Percentiles rank a stretch among this genome's conserved stretches.
Evolutionary conservation across 768 basidiomycete genomes (phyloP).

Genomic region (Hericium coralloides): DNA sequence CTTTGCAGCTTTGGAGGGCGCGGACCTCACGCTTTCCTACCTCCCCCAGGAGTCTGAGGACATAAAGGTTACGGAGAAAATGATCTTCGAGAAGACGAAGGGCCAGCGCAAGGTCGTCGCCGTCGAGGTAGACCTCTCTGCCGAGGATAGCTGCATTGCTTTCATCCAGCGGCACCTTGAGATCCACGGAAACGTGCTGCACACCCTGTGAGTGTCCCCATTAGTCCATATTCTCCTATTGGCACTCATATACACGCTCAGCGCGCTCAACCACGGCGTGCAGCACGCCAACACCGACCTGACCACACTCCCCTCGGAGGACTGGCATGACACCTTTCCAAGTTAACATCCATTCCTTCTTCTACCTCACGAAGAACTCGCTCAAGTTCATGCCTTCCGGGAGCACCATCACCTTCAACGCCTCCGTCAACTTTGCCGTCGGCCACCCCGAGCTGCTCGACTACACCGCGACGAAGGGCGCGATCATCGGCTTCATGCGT

Average conservation of each 20-base stretch:
- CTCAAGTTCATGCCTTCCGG: conserved; percentile 34
- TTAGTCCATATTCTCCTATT: background rate
- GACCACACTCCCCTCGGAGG: conserved; percentile 26
- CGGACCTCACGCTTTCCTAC: conserved; percentile 24
- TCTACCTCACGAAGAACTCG: conserved; percentile 39
- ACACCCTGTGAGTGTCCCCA: conserved; percentile 27
- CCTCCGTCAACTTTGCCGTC: conserved; percentile 34
- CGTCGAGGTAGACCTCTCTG: conserved; percentile 29
- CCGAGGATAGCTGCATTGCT: conserved; percentile 28
- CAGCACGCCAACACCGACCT: conserved; percentile 33
- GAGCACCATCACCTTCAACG: conserved; percentile 35
- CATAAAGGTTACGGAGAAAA: conserved; percentile 25
- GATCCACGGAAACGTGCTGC: conserved; percentile 25
- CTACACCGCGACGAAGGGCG: conserved; percentile 48
- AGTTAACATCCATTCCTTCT: conserved; percentile 33
- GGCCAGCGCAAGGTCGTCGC: conserved; percentile 28
- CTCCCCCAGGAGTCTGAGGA: conserved; percentile 30
- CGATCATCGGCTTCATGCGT: conserved; percentile 39
- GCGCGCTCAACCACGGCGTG: conserved; percentile 35
- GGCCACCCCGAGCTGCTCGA: conserved; percentile 41
- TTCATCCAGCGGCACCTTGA: conserved; percentile 31
- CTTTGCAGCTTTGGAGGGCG: conserved; percentile 27
- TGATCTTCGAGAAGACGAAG: conserved; percentile 31
- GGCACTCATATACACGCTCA: conserved; percentile 7
- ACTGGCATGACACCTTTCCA: conserved; percentile 36